A percentile compares a stretch with the other conserved stretches of the same genome.
Conservation (phyloP, 139 green algal species). For the Closterium sp. region DNA sequence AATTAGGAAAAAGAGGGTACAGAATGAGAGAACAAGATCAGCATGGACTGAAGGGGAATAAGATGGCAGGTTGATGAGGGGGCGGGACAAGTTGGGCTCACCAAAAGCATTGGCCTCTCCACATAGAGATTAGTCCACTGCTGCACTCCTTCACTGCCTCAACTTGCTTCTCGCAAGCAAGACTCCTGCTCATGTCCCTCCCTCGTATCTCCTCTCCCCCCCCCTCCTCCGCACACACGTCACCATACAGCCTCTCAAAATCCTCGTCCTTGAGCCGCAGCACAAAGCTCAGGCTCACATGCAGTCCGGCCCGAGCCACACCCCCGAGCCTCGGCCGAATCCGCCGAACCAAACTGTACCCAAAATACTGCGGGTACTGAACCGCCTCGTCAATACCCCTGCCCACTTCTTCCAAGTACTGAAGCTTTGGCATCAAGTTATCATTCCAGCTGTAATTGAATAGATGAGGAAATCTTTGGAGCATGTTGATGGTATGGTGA, state of each 20-base stretch:
- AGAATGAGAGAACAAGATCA: too few relatives aligned
- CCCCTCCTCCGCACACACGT: neutral
- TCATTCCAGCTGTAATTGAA: neutral
- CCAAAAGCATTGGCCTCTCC: too few relatives aligned
- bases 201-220: neutral
- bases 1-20: too few relatives aligned
- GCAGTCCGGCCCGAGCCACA: neutral
- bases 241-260: neutral
- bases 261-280: neutral
- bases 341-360: neutral
- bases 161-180: neutral
- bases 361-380: neutral
- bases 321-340: neutral
- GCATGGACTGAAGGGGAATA: too few relatives aligned
- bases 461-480: neutral
- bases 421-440: neutral
- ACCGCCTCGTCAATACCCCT: neutral
- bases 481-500: neutral
- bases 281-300: neutral
- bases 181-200: neutral
- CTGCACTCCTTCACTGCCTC: neutral
- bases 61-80: too few relatives aligned
- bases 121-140: too few relatives aligned
- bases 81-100: too few relatives aligned
- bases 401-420: neutral